Percentiles rank a stretch among this genome's conserved stretches.
phyloP scores from a whole-genome alignment of 768 basidiomycete genomes.

The Coprinopsis marcescibilis region DNA sequence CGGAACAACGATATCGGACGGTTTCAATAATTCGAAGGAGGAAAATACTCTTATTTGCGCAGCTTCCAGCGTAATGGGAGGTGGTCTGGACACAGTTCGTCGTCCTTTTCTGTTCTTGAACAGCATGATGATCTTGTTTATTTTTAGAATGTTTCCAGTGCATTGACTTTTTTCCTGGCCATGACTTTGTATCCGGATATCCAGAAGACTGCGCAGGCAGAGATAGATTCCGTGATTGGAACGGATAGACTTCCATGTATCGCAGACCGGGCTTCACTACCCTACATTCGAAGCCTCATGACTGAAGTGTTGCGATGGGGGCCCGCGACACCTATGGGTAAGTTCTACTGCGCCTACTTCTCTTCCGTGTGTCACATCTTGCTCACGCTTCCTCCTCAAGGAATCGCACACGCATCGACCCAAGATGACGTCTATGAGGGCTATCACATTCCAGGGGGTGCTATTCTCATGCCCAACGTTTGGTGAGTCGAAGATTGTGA shows the following conservation, averaged over 20 bases:
- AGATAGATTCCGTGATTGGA: conserved; percentile 20
- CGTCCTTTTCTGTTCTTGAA: neutral
- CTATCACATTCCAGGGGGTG: conserved; percentile 33
- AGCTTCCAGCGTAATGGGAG: conserved; percentile 1
- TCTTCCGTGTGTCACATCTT: neutral
- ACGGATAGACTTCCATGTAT: conserved; percentile 20
- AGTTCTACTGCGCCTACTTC: neutral
- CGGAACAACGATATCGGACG: neutral
- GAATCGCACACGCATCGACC: conserved; percentile 23
- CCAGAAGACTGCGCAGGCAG: conserved; percentile 21
- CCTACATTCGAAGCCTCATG: conserved; percentile 17
- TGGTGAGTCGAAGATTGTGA: conserved; percentile 28
- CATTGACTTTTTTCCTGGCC: conserved; percentile 20
- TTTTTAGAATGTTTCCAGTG: conserved; percentile 19
- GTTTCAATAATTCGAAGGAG: neutral
- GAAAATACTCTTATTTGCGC: neutral
- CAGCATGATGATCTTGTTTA: too few species aligned
- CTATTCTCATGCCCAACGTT: conserved; percentile 33
- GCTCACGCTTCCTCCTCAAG: conserved; percentile 11
- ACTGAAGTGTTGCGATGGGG: conserved; percentile 24
- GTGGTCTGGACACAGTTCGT: neutral
- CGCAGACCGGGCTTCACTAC: conserved; percentile 18
- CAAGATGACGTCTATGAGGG: conserved; percentile 35
- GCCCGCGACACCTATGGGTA: conserved; percentile 15
- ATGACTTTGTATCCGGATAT: conserved; percentile 19